Percentiles rank a stretch among this genome's conserved stretches.
phyloP scores from a whole-genome alignment of 495 filamentous ascomycete species.

The Tuber brumale region DNA sequence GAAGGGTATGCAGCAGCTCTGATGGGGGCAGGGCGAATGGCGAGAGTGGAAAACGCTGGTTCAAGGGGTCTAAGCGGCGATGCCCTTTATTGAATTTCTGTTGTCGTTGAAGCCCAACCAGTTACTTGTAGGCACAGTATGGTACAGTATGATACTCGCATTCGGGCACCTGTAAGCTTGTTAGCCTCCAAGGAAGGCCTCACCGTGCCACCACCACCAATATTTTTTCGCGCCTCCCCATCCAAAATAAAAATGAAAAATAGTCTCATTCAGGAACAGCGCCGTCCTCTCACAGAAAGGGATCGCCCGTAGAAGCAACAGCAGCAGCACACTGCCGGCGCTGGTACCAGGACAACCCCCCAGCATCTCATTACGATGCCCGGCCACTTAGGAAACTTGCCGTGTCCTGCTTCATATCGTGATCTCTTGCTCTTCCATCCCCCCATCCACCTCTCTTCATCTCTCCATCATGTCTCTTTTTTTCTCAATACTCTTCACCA shows the following conservation, averaged over 20 bases:
- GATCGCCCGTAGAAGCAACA: neutral
- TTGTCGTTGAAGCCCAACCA: neutral
- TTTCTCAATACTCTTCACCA: neutral
- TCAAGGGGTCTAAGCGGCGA: neutral
- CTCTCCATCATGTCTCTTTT: neutral
- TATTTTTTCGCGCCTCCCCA: neutral
- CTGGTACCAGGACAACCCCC: neutral
- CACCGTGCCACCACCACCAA: neutral
- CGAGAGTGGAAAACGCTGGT: neutral
- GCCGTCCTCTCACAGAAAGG: neutral
- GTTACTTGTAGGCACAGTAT: neutral
- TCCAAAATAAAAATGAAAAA: neutral
- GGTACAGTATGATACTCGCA: too few relatives aligned
- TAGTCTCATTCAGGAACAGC: neutral
- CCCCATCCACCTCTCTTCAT: neutral
- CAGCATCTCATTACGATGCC: neutral
- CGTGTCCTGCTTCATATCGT: neutral
- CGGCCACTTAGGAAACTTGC: neutral
- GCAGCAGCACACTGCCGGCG: neutral
- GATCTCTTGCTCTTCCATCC: neutral
- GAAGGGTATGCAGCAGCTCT: constrained; percentile 8
- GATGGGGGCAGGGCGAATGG: neutral
- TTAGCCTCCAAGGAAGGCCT: neutral
- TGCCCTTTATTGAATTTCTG: neutral
- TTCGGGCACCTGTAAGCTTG: too few relatives aligned